These are phyloP conservation scores for Sporothrix mexicana DNA, from an alignment of 2,329 filamentous ascomycete species.

Conservation along the genomic window DNA sequence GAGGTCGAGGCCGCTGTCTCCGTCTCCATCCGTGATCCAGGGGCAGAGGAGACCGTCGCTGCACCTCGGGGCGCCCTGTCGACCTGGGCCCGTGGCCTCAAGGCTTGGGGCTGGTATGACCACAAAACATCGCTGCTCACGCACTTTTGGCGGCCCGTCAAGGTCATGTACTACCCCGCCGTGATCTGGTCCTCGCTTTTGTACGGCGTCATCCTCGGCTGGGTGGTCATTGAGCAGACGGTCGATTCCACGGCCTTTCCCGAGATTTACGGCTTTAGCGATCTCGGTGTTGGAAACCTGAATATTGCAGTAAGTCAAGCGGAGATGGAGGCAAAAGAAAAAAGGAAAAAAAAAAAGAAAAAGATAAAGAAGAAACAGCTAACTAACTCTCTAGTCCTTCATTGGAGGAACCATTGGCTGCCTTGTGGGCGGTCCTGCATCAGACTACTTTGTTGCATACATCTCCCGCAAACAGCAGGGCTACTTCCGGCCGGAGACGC, in stretches of 20 bases:
- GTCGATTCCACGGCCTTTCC: slow-evolving; percentile 15
- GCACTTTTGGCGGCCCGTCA: slow-evolving; percentile 1
- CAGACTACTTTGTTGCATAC: slow-evolving; percentile 19
- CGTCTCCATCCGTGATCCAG: neutral
- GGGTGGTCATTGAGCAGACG: slow-evolving; percentile 16
- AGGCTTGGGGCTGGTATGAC: slow-evolving; percentile 15
- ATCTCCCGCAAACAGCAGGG: slow-evolving; percentile 19
- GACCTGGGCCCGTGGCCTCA: neutral
- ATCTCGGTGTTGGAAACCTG: slow-evolving; percentile 4
- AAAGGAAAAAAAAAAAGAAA: neutral
- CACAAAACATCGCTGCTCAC: slow-evolving; percentile 15
- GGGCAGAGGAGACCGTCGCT: neutral
- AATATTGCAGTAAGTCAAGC: slow-evolving; percentile 13
- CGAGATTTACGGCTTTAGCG: slow-evolving; percentile 12
- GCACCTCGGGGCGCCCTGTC: neutral
- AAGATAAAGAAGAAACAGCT: neutral
- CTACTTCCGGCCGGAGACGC: slow-evolving; percentile 18
- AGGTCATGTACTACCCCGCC: slow-evolving; percentile 19
- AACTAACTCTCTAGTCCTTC: slow-evolving; percentile 1
- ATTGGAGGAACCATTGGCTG: slow-evolving; percentile 1
- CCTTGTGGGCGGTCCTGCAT: slow-evolving; percentile 8
- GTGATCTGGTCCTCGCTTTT: slow-evolving; percentile 17
- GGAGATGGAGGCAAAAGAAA: neutral
- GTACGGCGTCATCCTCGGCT: slow-evolving; percentile 17
- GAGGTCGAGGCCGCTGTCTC: neutral